Base-by-base conservation (phyloP, 2,329 filamentous ascomycete genomes). In the Aspergillus costaricaensis region DNA sequence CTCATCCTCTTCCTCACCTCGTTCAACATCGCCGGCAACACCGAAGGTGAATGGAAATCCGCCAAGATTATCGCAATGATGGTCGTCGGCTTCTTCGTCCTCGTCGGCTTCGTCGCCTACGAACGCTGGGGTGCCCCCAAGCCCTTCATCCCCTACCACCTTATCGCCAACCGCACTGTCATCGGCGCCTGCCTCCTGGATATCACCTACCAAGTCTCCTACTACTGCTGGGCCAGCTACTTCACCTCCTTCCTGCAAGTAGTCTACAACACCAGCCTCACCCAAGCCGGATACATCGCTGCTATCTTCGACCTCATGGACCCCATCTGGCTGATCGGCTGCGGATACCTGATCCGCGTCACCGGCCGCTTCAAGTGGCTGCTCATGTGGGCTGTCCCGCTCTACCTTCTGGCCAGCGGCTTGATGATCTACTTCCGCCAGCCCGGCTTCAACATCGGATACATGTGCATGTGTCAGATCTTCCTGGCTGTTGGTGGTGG, bases 381-480 rank as follows among this genome's bases (percentile, higher is more conserved):
- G 4, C 77, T 80, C 4, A 78, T 74, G 66, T 79, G 80, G 47
- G 83, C 79, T n/a, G 70, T 83, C 1, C 82, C 82, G 0, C 59
- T 84, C 5, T 79, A 76, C 51, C 73, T 83, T 9, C 72, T 85
- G 0, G 82, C 79, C 4, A 75, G 78, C 2, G 81, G 80, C 0
- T 72, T 84, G 8, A 81, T 85, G 77, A 81, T 85, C 62, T 70
- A 81, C 51, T 84, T 83, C 74, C 80, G 83, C 12, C 73, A 77
- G 47, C 77, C 81, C 1, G 72, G 77, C 43, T 71, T 72, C 30
- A 71, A 73, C 39, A 73, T 85, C 30, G 81, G 80, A 10, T 82
- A 80, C 63, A 72, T 86, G n/a, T 68, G 84, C 72, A 80, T 85
- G 79, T 82, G 79, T 59, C 82, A 86, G 65, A 78, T 86, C 58